Conservation (phyloP, 208 protist genomes). For the Trypanosoma congolense region DNA sequence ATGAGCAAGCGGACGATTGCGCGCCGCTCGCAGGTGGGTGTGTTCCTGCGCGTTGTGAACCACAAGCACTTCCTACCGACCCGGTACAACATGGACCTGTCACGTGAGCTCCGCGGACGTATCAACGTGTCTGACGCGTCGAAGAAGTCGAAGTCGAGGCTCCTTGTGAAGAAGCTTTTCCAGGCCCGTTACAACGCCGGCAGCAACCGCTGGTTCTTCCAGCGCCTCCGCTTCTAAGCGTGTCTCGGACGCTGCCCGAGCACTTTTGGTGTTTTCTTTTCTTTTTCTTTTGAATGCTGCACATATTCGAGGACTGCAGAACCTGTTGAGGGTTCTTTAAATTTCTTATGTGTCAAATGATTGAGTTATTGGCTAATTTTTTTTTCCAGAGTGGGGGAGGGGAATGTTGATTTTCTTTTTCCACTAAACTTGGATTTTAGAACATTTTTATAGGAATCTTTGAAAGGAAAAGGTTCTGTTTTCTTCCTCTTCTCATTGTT, state of each 20-base stretch:
- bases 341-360: no score
- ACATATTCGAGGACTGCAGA: neutral
- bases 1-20: constrained; percentile 94
- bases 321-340: no score
- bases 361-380: no score
- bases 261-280: constrained; percentile 5
- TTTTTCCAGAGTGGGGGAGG: no score
- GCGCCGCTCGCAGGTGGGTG: constrained; percentile 89
- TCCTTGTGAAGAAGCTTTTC: constrained; percentile 88
- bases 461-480: no score
- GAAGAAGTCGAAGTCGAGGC: constrained; percentile 82
- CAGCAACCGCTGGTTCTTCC: constrained; percentile 98
- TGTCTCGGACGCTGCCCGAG: neutral
- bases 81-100: constrained; percentile 93
- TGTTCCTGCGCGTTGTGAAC: constrained; percentile 98
- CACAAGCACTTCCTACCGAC: constrained; percentile 98
- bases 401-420: no score
- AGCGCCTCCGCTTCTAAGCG: constrained; percentile 97
- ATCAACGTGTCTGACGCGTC: constrained; percentile 89
- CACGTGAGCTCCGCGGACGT: constrained; percentile 87
- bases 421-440: no score
- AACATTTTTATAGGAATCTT: no score
- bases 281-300: constrained; percentile 3
- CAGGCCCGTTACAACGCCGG: constrained; percentile 94
- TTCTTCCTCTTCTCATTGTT: no score